Percentiles rank a stretch among this genome's conserved stretches.
Conservation (phyloP, 1,284 basidiomycete species). For the Melampsora americana region DNA sequence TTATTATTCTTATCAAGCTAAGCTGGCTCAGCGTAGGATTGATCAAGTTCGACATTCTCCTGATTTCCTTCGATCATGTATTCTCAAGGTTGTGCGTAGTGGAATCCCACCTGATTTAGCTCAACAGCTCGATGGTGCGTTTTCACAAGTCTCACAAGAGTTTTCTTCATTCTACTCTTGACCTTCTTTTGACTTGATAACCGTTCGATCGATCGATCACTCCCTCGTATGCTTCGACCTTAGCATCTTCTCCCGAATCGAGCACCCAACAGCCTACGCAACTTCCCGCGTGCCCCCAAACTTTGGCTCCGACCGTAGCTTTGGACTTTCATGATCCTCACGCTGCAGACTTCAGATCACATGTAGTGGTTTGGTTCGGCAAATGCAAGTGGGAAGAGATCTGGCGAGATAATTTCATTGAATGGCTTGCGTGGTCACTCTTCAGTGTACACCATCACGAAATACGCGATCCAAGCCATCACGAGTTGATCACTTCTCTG, state of each 20-base stretch:
- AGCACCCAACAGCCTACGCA: too few relatives aligned
- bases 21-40: conserved; percentile 9
- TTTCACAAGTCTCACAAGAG: too few relatives aligned
- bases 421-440: conserved; percentile 53
- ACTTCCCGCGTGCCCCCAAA: too few relatives aligned
- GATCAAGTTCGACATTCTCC: conserved; percentile 16
- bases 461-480: conserved; percentile 30
- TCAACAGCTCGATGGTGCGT: too few relatives aligned
- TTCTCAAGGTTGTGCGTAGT: conserved; percentile 23
- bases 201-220: neutral
- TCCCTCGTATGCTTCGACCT: neutral
- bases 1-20: conserved; percentile 22
- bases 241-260: too few relatives aligned
- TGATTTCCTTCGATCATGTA: conserved; percentile 18
- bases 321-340: neutral
- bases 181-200: neutral
- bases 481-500: conserved; percentile 50
- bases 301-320: too few relatives aligned
- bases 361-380: conserved; percentile 32
- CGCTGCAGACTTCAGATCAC: conserved; percentile 25
- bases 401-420: conserved; percentile 48
- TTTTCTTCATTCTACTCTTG: too few relatives aligned
- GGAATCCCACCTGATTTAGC: conserved; percentile 6
- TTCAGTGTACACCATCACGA: conserved; percentile 49
- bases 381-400: conserved; percentile 36